Percentiles rank a stretch among this genome's conserved stretches.
Evolutionary conservation across 257 asterid genomes (phyloP).

Genomic region (Eucommia ulmoides): DNA sequence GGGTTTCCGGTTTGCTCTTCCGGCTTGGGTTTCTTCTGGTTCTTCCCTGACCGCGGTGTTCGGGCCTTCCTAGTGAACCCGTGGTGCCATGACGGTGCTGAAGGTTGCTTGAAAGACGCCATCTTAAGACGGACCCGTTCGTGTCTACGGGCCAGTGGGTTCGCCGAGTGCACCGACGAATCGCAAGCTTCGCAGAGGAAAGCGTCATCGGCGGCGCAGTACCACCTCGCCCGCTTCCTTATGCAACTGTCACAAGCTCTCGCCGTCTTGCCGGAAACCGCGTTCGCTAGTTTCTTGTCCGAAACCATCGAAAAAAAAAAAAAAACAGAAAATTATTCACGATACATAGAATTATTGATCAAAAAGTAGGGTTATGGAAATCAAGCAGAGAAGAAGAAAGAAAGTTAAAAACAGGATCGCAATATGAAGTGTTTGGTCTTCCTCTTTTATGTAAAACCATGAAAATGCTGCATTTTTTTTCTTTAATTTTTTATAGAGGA

Average conservation of each 20-base stretch:
- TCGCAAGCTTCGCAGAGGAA: conserved; percentile 72
- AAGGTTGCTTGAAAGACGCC: conserved; percentile 17
- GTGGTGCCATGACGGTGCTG: conserved; percentile 41
- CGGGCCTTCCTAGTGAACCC: conserved; percentile 66
- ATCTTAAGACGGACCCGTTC: conserved; percentile 67
- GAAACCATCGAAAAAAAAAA: conserved; percentile 24
- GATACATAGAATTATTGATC: too few species aligned
- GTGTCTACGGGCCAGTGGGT: conserved; percentile 58
- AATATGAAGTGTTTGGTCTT: not conserved
- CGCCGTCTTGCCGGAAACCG: conserved; percentile 47
- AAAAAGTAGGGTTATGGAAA: not conserved
- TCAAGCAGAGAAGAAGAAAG: not conserved
- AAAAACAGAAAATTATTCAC: not conserved
- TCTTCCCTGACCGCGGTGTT: conserved; percentile 38
- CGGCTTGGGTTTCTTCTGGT: conserved; percentile 6
- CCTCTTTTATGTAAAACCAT: not conserved
- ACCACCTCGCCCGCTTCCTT: conserved; percentile 55
- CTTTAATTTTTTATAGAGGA: conserved; percentile 32
- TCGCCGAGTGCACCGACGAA: conserved; percentile 67
- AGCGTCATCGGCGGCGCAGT: conserved; percentile 81
- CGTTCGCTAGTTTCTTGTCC: conserved; percentile 33
- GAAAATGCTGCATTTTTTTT: not conserved
- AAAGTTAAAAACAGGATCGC: not conserved
- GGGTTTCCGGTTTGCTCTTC: conserved; percentile 11
- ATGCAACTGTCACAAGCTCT: conserved; percentile 73